These are phyloP conservation scores for Epichloe amarillans DNA, from an alignment of 2,329 filamentous ascomycete species.

Conservation along the genomic window DNA sequence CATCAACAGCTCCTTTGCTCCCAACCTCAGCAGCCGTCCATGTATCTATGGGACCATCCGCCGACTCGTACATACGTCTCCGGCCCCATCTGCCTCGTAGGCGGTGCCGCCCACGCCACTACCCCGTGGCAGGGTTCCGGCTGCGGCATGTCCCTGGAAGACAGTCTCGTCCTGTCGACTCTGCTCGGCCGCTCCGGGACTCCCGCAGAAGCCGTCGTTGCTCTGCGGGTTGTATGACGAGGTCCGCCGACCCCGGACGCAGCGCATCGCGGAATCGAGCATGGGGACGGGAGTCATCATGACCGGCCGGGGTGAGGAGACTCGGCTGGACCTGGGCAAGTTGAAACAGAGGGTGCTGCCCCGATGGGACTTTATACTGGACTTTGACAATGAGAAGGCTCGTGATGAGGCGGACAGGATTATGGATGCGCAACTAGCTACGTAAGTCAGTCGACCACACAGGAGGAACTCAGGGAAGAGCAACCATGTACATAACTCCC, in stretches of 20 bases:
- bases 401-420: neutral
- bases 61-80: conserved; percentile 6
- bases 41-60: conserved; percentile 7
- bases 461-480: too few relatives aligned
- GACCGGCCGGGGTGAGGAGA: neutral
- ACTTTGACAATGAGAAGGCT: neutral
- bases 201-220: too few relatives aligned
- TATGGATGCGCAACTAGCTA: neutral
- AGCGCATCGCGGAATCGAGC: too few relatives aligned
- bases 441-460: too few relatives aligned
- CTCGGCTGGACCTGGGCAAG: neutral
- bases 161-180: too few relatives aligned
- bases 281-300: too few relatives aligned
- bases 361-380: neutral
- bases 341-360: neutral
- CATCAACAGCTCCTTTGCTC: conserved; percentile 3
- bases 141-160: too few relatives aligned
- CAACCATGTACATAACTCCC: too few relatives aligned
- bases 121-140: conserved; percentile 10
- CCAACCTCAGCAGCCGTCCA: neutral
- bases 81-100: conserved; percentile 11
- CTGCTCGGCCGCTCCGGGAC: too few relatives aligned
- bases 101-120: conserved; percentile 14
- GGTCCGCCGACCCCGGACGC: too few relatives aligned
- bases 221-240: too few relatives aligned